Percentiles rank a stretch among this genome's conserved stretches.
phyloP scores from a whole-genome alignment of 192 early-diverging fungal species.

The Pilobolus umbonatus region DNA sequence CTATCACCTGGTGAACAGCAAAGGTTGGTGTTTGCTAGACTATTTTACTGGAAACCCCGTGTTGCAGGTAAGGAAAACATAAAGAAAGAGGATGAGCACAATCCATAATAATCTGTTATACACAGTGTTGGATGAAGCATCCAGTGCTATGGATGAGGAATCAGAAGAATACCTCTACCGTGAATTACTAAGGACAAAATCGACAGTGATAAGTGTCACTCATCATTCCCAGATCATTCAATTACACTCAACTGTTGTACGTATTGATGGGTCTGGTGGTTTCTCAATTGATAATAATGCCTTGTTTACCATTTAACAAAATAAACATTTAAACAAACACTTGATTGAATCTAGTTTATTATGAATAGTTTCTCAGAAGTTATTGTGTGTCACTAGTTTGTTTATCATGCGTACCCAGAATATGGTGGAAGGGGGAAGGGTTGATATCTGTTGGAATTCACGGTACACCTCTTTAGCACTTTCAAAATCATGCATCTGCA shows the following conservation, averaged over 20 bases:
- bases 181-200: slow-evolving; percentile 53
- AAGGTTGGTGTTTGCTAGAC: slow-evolving; percentile 60
- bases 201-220: slow-evolving; percentile 88
- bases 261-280: slow-evolving; percentile 36
- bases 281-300: slow-evolving; percentile 12
- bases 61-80: slow-evolving; percentile 78
- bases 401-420: slow-evolving; percentile 8
- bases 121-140: slow-evolving; percentile 63
- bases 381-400: slow-evolving; percentile 1
- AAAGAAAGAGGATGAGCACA: too few relatives aligned
- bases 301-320: too few relatives aligned
- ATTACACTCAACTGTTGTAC: slow-evolving; percentile 44
- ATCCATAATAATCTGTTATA: neutral
- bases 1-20: slow-evolving; percentile 79
- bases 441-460: neutral
- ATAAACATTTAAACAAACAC: too few relatives aligned
- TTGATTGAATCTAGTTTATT: too few relatives aligned
- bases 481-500: neutral
- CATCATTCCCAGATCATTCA: slow-evolving; percentile 59
- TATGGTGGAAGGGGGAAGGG: neutral
- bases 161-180: slow-evolving; percentile 55
- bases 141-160: slow-evolving; percentile 56
- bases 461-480: slow-evolving; percentile 1
- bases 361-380: too few relatives aligned
- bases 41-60: slow-evolving; percentile 63